Conservation (phyloP, 768 basidiomycete genomes). For the Boletus tomentosulus region DNA sequence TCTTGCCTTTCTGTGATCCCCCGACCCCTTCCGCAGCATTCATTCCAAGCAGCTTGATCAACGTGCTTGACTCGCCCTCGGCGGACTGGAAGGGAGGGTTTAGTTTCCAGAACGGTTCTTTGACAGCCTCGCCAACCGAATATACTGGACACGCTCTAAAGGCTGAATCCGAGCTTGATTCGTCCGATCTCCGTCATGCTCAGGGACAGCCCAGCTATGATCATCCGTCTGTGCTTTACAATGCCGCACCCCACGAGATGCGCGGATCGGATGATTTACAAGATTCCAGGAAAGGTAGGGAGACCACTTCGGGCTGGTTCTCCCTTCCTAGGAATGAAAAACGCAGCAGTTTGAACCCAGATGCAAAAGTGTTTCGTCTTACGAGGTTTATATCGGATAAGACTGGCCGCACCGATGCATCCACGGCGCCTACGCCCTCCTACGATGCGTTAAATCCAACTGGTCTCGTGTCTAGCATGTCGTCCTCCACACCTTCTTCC, state of each 20-base stretch:
- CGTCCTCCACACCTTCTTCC: conserved; percentile 44
- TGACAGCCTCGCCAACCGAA: conserved; percentile 42
- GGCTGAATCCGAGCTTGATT: conserved; percentile 38
- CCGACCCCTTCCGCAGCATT: conserved; percentile 41
- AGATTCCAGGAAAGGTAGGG: conserved; percentile 10
- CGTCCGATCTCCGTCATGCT: conserved; percentile 41
- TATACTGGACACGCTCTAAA: conserved; percentile 28
- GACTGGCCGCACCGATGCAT: conserved; percentile 8
- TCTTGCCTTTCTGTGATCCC: conserved; percentile 53
- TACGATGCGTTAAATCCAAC: conserved; percentile 63
- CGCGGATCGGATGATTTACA: conserved; percentile 14
- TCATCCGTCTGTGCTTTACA: conserved; percentile 22
- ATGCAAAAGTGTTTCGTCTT: conserved; percentile 79
- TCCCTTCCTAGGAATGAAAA: conserved; percentile 42
- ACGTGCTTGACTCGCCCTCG: conserved; percentile 47
- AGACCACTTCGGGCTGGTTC: conserved; percentile 45
- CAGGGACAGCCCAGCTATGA: conserved; percentile 13
- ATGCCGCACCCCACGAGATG: conserved; percentile 35
- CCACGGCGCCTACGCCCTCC: conserved; percentile 13
- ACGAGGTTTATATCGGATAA: conserved; percentile 24
- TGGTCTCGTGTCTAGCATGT: conserved; percentile 39
- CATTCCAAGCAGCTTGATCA: conserved; percentile 52
- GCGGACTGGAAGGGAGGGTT: conserved; percentile 45
- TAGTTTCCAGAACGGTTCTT: conserved; percentile 13
- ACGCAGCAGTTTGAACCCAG: conserved; percentile 75